phyloP scores from a whole-genome alignment of 371 early-diverging fungal species.

The Circinella umbellata region DNA sequence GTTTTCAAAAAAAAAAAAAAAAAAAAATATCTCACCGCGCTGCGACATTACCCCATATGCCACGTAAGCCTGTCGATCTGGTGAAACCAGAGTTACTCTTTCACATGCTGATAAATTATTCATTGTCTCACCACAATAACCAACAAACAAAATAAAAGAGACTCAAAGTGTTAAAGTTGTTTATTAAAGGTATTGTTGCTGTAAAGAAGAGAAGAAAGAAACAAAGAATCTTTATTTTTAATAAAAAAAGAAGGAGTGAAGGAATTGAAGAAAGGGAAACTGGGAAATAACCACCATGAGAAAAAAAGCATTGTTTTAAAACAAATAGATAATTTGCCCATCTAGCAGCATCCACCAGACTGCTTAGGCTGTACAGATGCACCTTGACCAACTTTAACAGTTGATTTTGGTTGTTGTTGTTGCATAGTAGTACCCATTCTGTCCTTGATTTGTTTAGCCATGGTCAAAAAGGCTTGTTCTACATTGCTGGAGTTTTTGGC shows the following conservation, averaged over 20 bases:
- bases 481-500: conserved; percentile 94
- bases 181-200: conserved; percentile 1
- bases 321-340: conserved; percentile 5
- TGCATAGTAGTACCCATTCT: conserved; percentile 50
- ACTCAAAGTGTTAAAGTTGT: conserved; percentile 1
- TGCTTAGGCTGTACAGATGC: conserved; percentile 51
- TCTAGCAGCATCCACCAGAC: conserved; percentile 53
- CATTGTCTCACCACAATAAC: background rate
- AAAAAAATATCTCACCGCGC: background rate
- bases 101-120: background rate
- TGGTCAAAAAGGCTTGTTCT: conserved; percentile 94
- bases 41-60: background rate
- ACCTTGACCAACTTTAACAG: conserved; percentile 51
- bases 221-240: conserved; percentile 5
- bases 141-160: background rate
- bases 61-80: conserved; percentile 10
- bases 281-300: background rate
- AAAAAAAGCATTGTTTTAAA: background rate
- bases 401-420: conserved; percentile 42
- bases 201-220: background rate
- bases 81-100: background rate
- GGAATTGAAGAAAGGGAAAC: background rate
- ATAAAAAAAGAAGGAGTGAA: conserved; percentile 12
- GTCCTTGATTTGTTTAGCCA: conserved; percentile 88
- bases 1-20: too few species aligned